These are phyloP conservation scores for Eimeria sp. DNA, from an alignment of 169 alveolate genomes.

Conservation along the genomic window DNA sequence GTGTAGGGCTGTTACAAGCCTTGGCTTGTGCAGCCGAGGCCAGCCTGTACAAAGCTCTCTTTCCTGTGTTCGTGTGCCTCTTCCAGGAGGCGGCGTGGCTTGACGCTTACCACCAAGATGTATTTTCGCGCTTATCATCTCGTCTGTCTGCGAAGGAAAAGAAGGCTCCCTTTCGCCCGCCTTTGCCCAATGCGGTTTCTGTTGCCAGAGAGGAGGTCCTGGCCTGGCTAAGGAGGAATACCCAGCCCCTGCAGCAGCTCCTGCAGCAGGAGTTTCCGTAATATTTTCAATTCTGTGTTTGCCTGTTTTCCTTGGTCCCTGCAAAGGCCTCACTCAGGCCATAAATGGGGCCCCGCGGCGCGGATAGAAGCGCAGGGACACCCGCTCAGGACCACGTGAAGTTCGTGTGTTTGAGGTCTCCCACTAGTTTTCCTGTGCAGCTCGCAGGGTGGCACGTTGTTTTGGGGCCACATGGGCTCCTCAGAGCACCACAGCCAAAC, in stretches of 20 bases:
- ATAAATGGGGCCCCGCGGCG: background rate
- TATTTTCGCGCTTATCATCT: slow-evolving; percentile 62
- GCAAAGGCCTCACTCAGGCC: background rate
- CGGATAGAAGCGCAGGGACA: background rate
- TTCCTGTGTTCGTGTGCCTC: background rate
- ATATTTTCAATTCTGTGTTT: background rate
- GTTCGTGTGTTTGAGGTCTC: background rate
- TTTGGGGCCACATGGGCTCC: background rate
- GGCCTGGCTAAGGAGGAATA: slow-evolving; percentile 65
- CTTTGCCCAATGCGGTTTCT: slow-evolving; percentile 56
- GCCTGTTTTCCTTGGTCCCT: background rate
- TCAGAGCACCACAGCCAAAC: background rate
- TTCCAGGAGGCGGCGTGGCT: slow-evolving; percentile 79
- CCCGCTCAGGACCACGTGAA: slow-evolving; percentile 17
- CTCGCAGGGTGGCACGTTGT: slow-evolving; percentile 39
- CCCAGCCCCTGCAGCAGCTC: slow-evolving; percentile 63
- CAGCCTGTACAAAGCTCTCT: background rate
- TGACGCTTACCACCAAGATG: slow-evolving; percentile 79
- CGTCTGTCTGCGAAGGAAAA: slow-evolving; percentile 29
- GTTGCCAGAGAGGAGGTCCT: slow-evolving; percentile 43
- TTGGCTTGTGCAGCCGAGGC: background rate
- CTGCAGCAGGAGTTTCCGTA: slow-evolving; percentile 15
- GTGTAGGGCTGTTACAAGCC: background rate
- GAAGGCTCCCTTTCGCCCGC: slow-evolving; percentile 27
- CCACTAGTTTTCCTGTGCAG: slow-evolving; percentile 21